Percentiles rank a stretch among this genome's conserved stretches.
Evolutionary conservation across 805 yeast genomes (phyloP).

Genomic region (Yarrowia yakushimensis): DNA sequence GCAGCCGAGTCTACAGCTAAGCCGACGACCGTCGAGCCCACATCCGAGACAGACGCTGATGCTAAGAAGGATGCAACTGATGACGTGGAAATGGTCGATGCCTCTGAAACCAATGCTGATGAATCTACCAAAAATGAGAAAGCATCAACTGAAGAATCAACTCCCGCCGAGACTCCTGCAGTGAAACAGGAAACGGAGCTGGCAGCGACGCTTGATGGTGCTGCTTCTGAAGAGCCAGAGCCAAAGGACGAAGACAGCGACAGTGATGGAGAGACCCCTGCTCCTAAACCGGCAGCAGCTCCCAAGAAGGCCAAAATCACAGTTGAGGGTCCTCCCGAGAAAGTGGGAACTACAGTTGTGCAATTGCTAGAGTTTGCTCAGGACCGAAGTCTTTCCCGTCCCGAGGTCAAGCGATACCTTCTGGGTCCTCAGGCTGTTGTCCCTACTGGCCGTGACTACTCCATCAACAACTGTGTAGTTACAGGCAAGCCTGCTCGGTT

Average conservation of each 20-base stretch:
- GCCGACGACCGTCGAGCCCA: neutral
- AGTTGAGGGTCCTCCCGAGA: conserved; percentile 3
- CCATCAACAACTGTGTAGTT: conserved; percentile 55
- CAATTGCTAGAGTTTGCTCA: conserved; percentile 29
- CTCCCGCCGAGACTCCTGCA: neutral
- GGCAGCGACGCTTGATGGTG: neutral
- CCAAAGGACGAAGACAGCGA: neutral
- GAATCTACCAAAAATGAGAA: neutral
- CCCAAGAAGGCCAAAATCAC: conserved; percentile 1
- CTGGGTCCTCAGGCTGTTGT: conserved; percentile 23
- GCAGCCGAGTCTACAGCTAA: neutral
- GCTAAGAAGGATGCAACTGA: neutral
- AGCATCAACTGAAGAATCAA: neutral
- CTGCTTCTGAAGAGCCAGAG: conserved; percentile 13
- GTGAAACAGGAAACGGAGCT: neutral
- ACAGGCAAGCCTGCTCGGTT: conserved; percentile 78
- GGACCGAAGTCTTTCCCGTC: conserved; percentile 32
- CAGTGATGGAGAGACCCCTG: conserved; percentile 9
- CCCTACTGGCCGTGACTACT: conserved; percentile 23
- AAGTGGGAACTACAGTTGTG: neutral
- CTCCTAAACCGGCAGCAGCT: neutral
- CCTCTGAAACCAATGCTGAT: neutral
- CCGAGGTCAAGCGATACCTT: conserved; percentile 31
- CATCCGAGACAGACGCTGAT: neutral
- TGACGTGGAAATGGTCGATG: neutral